These are phyloP conservation scores for Lecanosticta acicola DNA, from an alignment of 2,329 filamentous ascomycete species.

Conservation along the genomic window DNA sequence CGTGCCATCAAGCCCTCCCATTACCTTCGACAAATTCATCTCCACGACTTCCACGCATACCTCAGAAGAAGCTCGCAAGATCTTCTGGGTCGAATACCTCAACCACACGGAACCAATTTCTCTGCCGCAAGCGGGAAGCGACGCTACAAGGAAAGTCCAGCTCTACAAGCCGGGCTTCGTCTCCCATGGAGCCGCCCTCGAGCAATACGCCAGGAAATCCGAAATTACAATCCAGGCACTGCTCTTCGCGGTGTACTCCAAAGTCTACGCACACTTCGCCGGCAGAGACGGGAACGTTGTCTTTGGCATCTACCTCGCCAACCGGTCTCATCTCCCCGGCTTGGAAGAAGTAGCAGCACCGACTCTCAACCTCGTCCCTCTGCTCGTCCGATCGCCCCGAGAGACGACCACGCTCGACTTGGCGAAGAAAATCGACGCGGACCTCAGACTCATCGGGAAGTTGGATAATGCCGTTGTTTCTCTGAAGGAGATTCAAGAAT, in stretches of 20 bases:
- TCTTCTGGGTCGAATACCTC: conserved; percentile 52
- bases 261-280: conserved; percentile 38
- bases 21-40: conserved; percentile 41
- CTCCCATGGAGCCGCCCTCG: conserved; percentile 37
- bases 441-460: conserved; percentile 58
- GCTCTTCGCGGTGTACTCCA: conserved; percentile 67
- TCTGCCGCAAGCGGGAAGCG: conserved; percentile 15
- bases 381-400: conserved; percentile 49
- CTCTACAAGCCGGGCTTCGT: conserved; percentile 49
- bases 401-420: conserved; percentile 40
- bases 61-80: conserved; percentile 26
- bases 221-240: conserved; percentile 67
- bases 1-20: not conserved
- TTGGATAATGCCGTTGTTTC: conserved; percentile 53
- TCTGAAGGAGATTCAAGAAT: conserved; percentile 65
- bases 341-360: conserved; percentile 55
- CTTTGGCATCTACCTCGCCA: conserved; percentile 79
- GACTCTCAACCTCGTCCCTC: conserved; percentile 72
- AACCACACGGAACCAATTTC: conserved; percentile 15
- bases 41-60: conserved; percentile 24
- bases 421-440: conserved; percentile 60
- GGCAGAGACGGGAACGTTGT: conserved; percentile 43
- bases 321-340: conserved; percentile 54
- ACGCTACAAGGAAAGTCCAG: conserved; percentile 31
- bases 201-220: conserved; percentile 39